Conservation (phyloP, 139 green algal genomes). For the Dunaliella sp. region DNA sequence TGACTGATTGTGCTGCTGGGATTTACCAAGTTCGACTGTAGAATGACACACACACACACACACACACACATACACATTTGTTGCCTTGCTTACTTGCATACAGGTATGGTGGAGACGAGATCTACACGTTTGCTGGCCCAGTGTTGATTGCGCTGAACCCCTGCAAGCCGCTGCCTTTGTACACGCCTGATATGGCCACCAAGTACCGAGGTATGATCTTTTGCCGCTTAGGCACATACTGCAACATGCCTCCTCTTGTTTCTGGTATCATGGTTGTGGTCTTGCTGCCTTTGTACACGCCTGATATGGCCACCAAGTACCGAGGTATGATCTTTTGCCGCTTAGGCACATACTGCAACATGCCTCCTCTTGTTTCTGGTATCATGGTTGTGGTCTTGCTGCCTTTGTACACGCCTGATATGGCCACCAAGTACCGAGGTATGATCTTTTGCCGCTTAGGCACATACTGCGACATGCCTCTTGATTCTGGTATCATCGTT, state of each 20-base stretch:
- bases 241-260: neutral
- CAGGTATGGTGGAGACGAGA: conserved; percentile 56
- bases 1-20: too few species aligned
- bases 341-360: too few species aligned
- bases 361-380: neutral
- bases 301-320: conserved; percentile 64
- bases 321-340: conserved; percentile 37
- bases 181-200: conserved; percentile 60
- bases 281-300: conserved; percentile 77
- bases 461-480: too few species aligned
- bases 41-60: too few species aligned
- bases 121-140: conserved; percentile 81
- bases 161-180: conserved; percentile 79
- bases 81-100: too few species aligned
- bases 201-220: conserved; percentile 57
- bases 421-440: conserved; percentile 66
- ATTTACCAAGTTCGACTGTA: too few species aligned
- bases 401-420: conserved; percentile 71
- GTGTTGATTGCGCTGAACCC: conserved; percentile 91
- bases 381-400: too few species aligned
- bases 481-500: too few species aligned
- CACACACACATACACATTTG: too few species aligned
- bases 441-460: conserved; percentile 3
- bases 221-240: too few species aligned
- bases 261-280: too few species aligned